A percentile compares a stretch with the other conserved stretches of the same genome.
Conservation (phyloP, 2,329 filamentous ascomycete species). For the Ceratocystis diversiconidia region DNA sequence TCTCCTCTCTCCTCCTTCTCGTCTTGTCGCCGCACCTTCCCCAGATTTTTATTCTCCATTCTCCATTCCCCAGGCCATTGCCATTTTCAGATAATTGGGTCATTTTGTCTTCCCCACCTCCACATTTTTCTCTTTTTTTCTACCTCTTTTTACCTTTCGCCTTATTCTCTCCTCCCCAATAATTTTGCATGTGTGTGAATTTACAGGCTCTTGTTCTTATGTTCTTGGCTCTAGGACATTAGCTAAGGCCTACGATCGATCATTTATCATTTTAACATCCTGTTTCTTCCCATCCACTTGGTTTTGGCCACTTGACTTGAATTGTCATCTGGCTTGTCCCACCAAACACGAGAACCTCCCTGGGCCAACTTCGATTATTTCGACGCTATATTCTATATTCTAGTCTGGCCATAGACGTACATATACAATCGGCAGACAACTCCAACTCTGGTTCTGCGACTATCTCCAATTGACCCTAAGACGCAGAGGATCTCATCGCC, state of each 20-base stretch:
- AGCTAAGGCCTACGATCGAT: not conserved
- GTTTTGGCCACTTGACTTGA: slow-evolving; percentile 1
- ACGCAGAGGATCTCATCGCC: not conserved
- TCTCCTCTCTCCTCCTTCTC: not conserved
- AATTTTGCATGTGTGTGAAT: not conserved
- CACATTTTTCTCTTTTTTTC: slow-evolving; percentile 6
- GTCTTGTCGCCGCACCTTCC: not conserved
- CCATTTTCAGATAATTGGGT: slow-evolving; percentile 4
- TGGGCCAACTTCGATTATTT: not conserved
- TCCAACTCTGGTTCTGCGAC: not conserved
- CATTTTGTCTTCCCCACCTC: slow-evolving; percentile 5
- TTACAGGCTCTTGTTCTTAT: not conserved
- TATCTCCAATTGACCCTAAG: slow-evolving; percentile 1
- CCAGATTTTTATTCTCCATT: slow-evolving; percentile 6
- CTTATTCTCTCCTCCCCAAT: not conserved
- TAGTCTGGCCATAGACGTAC: not conserved
- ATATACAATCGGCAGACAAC: not conserved
- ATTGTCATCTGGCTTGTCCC: not conserved
- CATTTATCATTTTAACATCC: not conserved
- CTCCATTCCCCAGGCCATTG: not conserved
- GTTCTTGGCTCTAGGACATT: not conserved
- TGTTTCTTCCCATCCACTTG: not conserved
- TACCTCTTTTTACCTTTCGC: not conserved
- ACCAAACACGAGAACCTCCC: not conserved
- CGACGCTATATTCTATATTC: slow-evolving; percentile 1